Percentiles rank a stretch among this genome's conserved stretches.
phyloP scores from a whole-genome alignment of 2,329 filamentous ascomycete species.

The Teratosphaeriaceae sp. region DNA sequence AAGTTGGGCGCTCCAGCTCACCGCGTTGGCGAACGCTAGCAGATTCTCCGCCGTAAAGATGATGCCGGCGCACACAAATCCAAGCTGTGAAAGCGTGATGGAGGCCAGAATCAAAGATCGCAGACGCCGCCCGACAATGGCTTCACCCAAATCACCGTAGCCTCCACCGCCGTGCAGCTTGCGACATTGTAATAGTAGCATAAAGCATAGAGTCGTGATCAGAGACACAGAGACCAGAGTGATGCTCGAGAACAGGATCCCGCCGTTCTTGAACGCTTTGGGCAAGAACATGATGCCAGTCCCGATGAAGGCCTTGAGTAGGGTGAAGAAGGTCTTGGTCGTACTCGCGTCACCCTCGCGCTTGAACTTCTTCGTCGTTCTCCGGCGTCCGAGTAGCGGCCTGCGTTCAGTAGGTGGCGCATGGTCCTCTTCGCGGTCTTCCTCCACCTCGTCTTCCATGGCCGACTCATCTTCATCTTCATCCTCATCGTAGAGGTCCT shows the following conservation, averaged over 20 bases:
- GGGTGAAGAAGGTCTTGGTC: conserved; percentile 69
- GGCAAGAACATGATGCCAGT: conserved; percentile 78
- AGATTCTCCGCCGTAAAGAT: conserved; percentile 74
- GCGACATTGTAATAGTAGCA: conserved; percentile 62
- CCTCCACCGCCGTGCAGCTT: conserved; percentile 56
- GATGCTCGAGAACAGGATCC: conserved; percentile 66
- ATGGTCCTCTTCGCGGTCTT: conserved; percentile 47
- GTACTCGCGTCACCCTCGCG: conserved; percentile 58
- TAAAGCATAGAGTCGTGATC: conserved; percentile 65
- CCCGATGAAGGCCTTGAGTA: conserved; percentile 71
- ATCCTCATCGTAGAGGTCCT: conserved; percentile 55
- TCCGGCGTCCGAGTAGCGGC: conserved; percentile 54
- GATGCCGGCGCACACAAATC: conserved; percentile 70
- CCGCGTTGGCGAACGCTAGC: conserved; percentile 58
- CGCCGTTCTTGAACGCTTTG: conserved; percentile 72
- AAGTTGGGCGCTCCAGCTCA: conserved; percentile 39
- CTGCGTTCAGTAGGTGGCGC: conserved; percentile 52
- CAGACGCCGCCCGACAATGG: conserved; percentile 57
- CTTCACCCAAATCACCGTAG: conserved; percentile 66
- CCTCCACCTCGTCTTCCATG: conserved; percentile 52
- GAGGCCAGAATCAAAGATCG: conserved; percentile 61
- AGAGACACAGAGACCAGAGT: conserved; percentile 59
- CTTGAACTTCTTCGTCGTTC: conserved; percentile 41
- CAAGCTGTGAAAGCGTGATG: conserved; percentile 67
- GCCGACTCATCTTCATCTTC: conserved; percentile 54